Evolutionary conservation across 2,329 filamentous ascomycete species (phyloP).

Genomic region (Lecanoromycetidae sp.): DNA sequence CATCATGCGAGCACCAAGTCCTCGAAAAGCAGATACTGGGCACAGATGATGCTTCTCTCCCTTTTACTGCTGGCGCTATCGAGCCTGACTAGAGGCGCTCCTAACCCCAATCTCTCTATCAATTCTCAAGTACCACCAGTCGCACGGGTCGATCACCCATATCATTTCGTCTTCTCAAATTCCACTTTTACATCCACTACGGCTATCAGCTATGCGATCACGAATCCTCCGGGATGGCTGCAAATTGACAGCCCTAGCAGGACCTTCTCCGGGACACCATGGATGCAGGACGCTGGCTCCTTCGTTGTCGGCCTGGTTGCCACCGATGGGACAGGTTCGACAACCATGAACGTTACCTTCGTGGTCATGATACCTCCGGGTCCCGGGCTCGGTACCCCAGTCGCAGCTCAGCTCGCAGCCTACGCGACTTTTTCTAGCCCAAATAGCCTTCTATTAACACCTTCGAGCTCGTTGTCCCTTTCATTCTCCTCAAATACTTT

Average conservation of each 20-base stretch:
- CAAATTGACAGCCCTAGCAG: constrained; percentile 53
- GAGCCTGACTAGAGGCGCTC: constrained; percentile 22
- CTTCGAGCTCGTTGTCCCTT: constrained; percentile 48
- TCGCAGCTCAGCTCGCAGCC: constrained; percentile 28
- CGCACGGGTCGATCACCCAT: constrained; percentile 51
- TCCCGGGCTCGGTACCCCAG: constrained; percentile 25
- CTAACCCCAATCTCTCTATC: constrained; percentile 52
- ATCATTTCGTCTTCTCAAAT: constrained; percentile 30
- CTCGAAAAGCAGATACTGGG: background rate
- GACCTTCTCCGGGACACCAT: constrained; percentile 60
- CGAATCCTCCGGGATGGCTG: constrained; percentile 59
- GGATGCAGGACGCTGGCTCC: constrained; percentile 41
- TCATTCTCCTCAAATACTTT: constrained; percentile 61
- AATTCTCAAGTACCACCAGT: constrained; percentile 76
- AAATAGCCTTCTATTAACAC: constrained; percentile 28
- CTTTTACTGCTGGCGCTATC: constrained; percentile 6
- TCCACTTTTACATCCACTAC: constrained; percentile 54
- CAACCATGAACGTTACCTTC: constrained; percentile 54
- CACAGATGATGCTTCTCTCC: constrained; percentile 2
- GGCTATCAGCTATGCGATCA: constrained; percentile 54
- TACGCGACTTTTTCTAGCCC: constrained; percentile 29
- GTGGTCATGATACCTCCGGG: constrained; percentile 48
- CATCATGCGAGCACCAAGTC: background rate
- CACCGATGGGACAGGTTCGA: constrained; percentile 51
- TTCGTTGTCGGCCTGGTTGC: constrained; percentile 56